Conservation (phyloP, 176 grass and related monocot genomes). For the Oryza punctata region DNA sequence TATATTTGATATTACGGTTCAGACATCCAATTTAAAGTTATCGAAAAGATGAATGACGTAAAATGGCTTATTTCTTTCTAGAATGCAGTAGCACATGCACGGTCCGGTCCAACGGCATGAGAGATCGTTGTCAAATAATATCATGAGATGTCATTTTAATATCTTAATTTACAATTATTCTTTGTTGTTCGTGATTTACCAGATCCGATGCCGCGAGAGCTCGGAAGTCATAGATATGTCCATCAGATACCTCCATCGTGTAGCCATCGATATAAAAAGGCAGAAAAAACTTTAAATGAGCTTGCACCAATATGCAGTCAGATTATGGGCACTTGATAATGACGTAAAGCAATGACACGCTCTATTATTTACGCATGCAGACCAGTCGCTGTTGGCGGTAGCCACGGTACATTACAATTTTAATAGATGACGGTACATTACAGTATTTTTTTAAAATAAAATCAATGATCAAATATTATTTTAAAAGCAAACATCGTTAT, state of each 20-base stretch:
- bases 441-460: too few relatives aligned
- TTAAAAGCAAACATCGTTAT: too few relatives aligned
- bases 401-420: not conserved
- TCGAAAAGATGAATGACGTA: too few relatives aligned
- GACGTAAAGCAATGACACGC: not conserved
- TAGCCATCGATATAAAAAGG: not conserved
- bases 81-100: too few relatives aligned
- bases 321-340: not conserved
- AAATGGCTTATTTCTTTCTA: too few relatives aligned
- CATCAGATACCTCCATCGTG: not conserved
- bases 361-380: not conserved
- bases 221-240: not conserved
- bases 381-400: not conserved
- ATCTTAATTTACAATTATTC: not conserved
- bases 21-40: too few relatives aligned
- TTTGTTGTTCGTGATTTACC: too few relatives aligned
- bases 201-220: not conserved
- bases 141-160: not conserved
- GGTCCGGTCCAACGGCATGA: not conserved
- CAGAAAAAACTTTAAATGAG: not conserved
- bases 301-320: not conserved
- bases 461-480: too few relatives aligned
- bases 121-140: not conserved
- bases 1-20: too few relatives aligned
- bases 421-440: not conserved